Percentiles rank a stretch among this genome's conserved stretches.
Conservation (phyloP, 2,329 filamentous ascomycete species). For the Xylariaceae sp. region DNA sequence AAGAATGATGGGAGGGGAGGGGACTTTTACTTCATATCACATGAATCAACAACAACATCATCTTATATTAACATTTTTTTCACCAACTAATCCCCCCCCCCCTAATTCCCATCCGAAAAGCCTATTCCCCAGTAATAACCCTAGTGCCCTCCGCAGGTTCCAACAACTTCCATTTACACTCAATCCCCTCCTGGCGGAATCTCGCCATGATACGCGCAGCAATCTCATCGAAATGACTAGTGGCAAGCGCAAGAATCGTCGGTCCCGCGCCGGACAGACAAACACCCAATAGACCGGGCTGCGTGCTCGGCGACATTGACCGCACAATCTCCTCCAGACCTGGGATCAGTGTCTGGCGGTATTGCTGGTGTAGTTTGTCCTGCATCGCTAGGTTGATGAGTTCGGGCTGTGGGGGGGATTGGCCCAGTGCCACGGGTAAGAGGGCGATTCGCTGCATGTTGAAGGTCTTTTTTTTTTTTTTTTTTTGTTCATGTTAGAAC, state of each 20-base stretch:
- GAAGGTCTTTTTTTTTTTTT: slow-evolving; percentile 53
- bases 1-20: no score
- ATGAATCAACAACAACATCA: no score
- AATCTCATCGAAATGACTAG: slow-evolving; percentile 81
- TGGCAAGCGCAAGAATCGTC: slow-evolving; percentile 89
- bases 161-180: slow-evolving; percentile 79
- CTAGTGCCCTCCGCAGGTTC: slow-evolving; percentile 72
- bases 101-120: background rate
- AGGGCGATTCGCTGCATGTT: slow-evolving; percentile 93
- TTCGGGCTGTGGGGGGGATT: slow-evolving; percentile 83
- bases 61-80: no score
- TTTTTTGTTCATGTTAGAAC: no score
- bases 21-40: no score
- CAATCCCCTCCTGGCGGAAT: slow-evolving; percentile 68
- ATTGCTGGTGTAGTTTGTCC: slow-evolving; percentile 96
- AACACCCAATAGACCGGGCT: slow-evolving; percentile 85
- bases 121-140: slow-evolving; percentile 18
- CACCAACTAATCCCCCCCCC: no score
- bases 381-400: slow-evolving; percentile 98
- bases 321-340: slow-evolving; percentile 86
- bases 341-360: slow-evolving; percentile 85
- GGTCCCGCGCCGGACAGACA: slow-evolving; percentile 93
- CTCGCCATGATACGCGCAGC: slow-evolving; percentile 69
- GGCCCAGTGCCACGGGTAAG: slow-evolving; percentile 80
- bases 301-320: slow-evolving; percentile 80